Evolutionary conservation across 108 stramenopile species (phyloP).

Genomic region (Skeletonema grethae): DNA sequence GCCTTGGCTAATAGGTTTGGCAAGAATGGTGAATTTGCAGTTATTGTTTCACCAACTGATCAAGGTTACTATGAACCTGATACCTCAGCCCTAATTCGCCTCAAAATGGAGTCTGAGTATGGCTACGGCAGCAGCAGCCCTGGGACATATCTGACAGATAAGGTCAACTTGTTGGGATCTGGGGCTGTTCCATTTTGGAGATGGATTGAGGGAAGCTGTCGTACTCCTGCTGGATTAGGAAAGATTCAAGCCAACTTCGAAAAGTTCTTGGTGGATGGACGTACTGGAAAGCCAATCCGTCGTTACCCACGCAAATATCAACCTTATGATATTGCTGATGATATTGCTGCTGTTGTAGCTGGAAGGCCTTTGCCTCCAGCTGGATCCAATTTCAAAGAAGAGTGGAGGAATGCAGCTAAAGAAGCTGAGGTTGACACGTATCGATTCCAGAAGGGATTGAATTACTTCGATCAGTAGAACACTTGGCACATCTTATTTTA

Average conservation of each 20-base stretch:
- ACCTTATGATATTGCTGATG: constrained; percentile 78
- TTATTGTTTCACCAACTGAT: constrained; percentile 85
- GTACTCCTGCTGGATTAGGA: constrained; percentile 84
- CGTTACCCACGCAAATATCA: constrained; percentile 87
- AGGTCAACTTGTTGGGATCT: constrained; percentile 80
- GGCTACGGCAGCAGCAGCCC: constrained; percentile 82
- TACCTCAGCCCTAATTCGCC: constrained; percentile 79
- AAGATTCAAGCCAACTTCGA: constrained; percentile 89
- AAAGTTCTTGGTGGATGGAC: constrained; percentile 86
- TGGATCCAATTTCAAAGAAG: constrained; percentile 74
- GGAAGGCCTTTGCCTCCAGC: constrained; percentile 74
- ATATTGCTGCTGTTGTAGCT: constrained; percentile 70
- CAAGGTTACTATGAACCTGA: constrained; percentile 94
- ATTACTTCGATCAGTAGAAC: constrained; percentile 83
- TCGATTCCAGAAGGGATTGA: constrained; percentile 89
- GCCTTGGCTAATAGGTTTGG: constrained; percentile 69
- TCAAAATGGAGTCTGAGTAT: constrained; percentile 88
- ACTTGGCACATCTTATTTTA: too few relatives aligned
- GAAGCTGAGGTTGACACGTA: constrained; percentile 85
- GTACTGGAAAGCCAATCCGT: constrained; percentile 77
- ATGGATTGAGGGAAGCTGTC: constrained; percentile 83
- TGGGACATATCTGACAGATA: constrained; percentile 79
- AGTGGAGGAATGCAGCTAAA: constrained; percentile 80
- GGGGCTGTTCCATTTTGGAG: constrained; percentile 88
- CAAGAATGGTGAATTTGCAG: constrained; percentile 72